These are phyloP conservation scores for Passiflora organensis DNA, from an alignment of 345 rosid species.

Conservation along the genomic window DNA sequence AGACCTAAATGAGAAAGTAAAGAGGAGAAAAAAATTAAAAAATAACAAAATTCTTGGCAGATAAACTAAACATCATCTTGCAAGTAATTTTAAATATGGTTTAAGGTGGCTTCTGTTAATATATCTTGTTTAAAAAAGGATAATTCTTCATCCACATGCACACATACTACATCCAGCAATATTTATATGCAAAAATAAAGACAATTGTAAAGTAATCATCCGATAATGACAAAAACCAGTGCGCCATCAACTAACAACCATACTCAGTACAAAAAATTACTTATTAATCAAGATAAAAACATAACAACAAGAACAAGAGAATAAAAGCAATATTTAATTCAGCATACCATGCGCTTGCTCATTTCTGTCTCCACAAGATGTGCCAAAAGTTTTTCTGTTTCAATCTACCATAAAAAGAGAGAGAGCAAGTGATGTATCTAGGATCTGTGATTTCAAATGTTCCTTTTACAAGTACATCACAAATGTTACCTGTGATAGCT, in stretches of 20 bases:
- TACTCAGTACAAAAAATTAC: too few species aligned
- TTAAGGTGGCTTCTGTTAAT: too few species aligned
- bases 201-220: too few species aligned
- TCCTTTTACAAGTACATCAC: constrained; percentile 6
- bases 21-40: not conserved
- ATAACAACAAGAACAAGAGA: not conserved
- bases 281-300: too few species aligned
- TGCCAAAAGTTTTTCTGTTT: constrained; percentile 94
- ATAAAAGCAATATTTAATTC: not conserved
- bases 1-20: too few species aligned
- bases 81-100: too few species aligned
- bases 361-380: constrained; percentile 97
- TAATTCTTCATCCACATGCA: too few species aligned
- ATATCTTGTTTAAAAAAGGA: too few species aligned
- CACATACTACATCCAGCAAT: too few species aligned
- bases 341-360: constrained; percentile 68
- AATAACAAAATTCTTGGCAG: not conserved
- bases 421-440: constrained; percentile 17
- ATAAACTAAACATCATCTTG: not conserved
- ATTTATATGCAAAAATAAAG: too few species aligned
- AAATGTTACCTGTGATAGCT: constrained; percentile 81
- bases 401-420: constrained; percentile 49
- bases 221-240: too few species aligned
- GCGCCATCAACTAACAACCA: too few species aligned
- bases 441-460: constrained; percentile 7